Evolutionary conservation across 148 eudicot species (phyloP).

Genomic region (Chenopodium album): DNA sequence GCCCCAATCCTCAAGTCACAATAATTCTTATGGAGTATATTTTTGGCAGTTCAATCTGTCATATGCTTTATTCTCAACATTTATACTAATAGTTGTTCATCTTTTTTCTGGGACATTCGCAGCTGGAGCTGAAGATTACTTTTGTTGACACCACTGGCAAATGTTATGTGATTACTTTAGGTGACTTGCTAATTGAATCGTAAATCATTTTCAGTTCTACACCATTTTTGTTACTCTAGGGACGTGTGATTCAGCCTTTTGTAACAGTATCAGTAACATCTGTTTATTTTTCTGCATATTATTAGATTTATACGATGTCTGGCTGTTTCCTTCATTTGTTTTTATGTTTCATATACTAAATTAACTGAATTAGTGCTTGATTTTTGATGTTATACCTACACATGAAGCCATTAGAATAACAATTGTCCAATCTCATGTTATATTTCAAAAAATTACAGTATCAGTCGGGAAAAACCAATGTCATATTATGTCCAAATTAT

Average conservation of each 20-base stretch:
- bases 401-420: too few relatives aligned
- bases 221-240: slow-evolving; percentile 8
- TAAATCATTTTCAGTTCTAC: not conserved
- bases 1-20: not conserved
- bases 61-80: not conserved
- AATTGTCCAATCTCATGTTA: too few relatives aligned
- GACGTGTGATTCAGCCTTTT: not conserved
- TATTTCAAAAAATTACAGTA: too few relatives aligned
- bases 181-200: not conserved
- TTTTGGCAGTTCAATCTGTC: too few relatives aligned
- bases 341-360: not conserved
- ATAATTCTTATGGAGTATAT: too few relatives aligned
- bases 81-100: not conserved
- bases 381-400: not conserved
- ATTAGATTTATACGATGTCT: not conserved
- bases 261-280: not conserved
- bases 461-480: too few relatives aligned
- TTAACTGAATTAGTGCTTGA: not conserved
- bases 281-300: not conserved
- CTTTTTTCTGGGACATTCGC: not conserved
- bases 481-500: too few relatives aligned
- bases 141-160: not conserved
- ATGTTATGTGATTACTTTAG: not conserved
- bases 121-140: not conserved
- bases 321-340: not conserved